These are phyloP conservation scores for Vigna hirtella DNA, from an alignment of 306 rosid species.

Conservation along the genomic window DNA sequence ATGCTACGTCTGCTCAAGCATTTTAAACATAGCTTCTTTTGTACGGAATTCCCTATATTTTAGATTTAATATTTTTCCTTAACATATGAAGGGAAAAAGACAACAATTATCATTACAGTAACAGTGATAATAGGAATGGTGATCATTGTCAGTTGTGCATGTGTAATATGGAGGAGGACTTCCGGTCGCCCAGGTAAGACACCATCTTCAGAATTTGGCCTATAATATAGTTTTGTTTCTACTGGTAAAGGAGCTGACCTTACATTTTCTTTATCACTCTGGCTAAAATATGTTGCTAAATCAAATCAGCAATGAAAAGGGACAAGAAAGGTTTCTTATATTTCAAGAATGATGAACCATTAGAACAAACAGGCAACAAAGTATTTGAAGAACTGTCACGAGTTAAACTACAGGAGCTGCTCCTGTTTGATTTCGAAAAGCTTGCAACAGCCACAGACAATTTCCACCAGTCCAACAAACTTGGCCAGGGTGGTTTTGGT, in stretches of 20 bases:
- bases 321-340: neutral
- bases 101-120: conserved; percentile 14
- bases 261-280: neutral
- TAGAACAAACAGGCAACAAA: neutral
- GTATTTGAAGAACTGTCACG: conserved; percentile 28
- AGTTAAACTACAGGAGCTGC: conserved; percentile 29
- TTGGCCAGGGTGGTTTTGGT: conserved; percentile 46
- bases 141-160: conserved; percentile 23
- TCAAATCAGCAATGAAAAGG: neutral
- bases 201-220: neutral
- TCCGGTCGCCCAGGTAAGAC: neutral
- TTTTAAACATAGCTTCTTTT: neutral
- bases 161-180: conserved; percentile 35
- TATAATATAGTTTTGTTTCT: neutral
- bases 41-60: neutral
- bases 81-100: neutral
- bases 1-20: neutral
- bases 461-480: conserved; percentile 34
- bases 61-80: neutral
- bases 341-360: neutral
- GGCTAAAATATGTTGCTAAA: neutral
- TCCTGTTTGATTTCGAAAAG: conserved; percentile 11
- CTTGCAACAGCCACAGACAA: conserved; percentile 31
- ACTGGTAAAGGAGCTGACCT: neutral
- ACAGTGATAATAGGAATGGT: conserved; percentile 28